Conservation (phyloP, 1,284 basidiomycete genomes). For the Sphaerobolus stellatus region DNA sequence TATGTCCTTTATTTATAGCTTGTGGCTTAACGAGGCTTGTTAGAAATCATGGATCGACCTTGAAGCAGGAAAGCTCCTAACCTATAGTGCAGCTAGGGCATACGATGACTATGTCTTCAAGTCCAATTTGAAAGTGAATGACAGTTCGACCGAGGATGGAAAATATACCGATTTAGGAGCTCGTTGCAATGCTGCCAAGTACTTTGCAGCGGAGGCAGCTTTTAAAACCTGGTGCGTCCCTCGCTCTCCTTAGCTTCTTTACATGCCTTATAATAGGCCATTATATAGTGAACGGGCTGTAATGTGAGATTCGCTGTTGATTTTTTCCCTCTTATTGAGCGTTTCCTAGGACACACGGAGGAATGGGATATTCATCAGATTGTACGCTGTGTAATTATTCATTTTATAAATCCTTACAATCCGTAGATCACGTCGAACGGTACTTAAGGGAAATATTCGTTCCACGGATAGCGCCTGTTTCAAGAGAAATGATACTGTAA, state of each 20-base stretch:
- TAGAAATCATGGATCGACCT: slow-evolving; percentile 27
- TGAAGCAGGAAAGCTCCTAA: slow-evolving; percentile 30
- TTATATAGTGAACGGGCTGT: slow-evolving; percentile 16
- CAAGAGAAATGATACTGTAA: slow-evolving; percentile 30
- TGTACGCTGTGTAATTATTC: slow-evolving; percentile 17
- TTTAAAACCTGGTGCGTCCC: slow-evolving; percentile 21
- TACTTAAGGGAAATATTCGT: slow-evolving; percentile 29
- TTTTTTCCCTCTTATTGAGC: background rate
- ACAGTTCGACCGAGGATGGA: slow-evolving; percentile 14
- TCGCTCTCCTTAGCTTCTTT: background rate
- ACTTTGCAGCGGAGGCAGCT: slow-evolving; percentile 30
- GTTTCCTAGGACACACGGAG: slow-evolving; percentile 25
- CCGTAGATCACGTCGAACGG: slow-evolving; percentile 12
- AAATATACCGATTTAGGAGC: slow-evolving; percentile 24
- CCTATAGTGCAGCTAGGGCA: slow-evolving; percentile 27
- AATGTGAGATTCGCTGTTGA: background rate
- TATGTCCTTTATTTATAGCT: background rate
- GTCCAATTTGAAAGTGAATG: background rate
- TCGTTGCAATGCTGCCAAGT: slow-evolving; percentile 32
- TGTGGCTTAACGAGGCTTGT: background rate
- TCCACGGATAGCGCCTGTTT: slow-evolving; percentile 28
- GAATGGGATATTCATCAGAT: slow-evolving; percentile 31
- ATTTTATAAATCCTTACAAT: background rate
- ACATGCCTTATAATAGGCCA: background rate
- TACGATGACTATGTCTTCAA: too few species aligned